Evolutionary conservation across 345 rosid genomes (phyloP).

Genomic region (Eutrema japonicum): DNA sequence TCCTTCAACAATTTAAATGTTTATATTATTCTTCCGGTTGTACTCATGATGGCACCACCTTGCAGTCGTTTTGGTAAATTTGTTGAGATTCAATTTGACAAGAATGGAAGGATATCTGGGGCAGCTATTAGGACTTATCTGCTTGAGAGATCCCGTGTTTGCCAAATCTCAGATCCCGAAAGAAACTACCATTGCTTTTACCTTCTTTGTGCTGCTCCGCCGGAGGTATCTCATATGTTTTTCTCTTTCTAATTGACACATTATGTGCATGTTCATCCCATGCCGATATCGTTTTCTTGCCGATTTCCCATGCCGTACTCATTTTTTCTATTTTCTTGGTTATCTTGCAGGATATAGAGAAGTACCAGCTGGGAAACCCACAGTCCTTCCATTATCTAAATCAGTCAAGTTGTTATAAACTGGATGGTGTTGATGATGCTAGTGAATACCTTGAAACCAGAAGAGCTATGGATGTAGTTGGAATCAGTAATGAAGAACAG

Average conservation of each 20-base stretch:
- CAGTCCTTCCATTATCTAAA: conserved; percentile 76
- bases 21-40: neutral
- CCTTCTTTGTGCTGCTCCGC: conserved; percentile 93
- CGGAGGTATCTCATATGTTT: conserved; percentile 59
- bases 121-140: conserved; percentile 93
- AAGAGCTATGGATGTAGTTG: conserved; percentile 94
- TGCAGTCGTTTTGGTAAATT: conserved; percentile 95
- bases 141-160: conserved; percentile 94
- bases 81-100: conserved; percentile 93
- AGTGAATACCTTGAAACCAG: conserved; percentile 84
- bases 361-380: conserved; percentile 65
- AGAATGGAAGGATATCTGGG: conserved; percentile 90
- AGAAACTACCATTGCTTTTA: conserved; percentile 95
- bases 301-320: neutral
- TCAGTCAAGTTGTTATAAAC: conserved; percentile 74
- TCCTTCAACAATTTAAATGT: too few relatives aligned
- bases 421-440: conserved; percentile 85
- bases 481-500: conserved; percentile 56
- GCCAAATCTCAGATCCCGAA: conserved; percentile 91
- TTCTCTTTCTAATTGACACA: conserved; percentile 17
- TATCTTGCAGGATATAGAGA: conserved; percentile 62
- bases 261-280: conserved; percentile 30
- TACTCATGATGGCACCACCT: conserved; percentile 22
- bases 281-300: neutral
- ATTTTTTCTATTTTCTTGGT: conserved; percentile 4